Conservation (phyloP, 495 filamentous ascomycete genomes). For the Pseudomonodictys pantanalensis region DNA sequence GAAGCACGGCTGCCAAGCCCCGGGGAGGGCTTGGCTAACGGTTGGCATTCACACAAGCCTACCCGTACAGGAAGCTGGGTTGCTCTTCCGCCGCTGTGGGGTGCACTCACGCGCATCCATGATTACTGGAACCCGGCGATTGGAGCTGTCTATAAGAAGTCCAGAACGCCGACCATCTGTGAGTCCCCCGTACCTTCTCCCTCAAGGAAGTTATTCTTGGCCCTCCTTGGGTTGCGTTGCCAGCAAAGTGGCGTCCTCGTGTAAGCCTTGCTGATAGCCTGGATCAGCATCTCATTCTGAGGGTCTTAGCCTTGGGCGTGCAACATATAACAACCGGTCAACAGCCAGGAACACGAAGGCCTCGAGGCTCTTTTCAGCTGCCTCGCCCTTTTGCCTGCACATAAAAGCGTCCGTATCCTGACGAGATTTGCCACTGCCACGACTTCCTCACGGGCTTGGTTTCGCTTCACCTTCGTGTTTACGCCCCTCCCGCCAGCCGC, state of each 20-base stretch:
- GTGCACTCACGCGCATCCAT: background rate
- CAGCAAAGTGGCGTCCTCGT: constrained; percentile 6
- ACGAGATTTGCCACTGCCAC: background rate
- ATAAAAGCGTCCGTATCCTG: background rate
- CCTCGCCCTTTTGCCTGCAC: background rate
- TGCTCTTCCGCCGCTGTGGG: constrained; percentile 2
- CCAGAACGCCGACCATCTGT: too few species aligned
- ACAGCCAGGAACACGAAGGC: background rate
- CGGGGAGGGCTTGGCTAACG: constrained; percentile 15
- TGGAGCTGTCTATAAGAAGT: constrained; percentile 16
- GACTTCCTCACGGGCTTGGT: background rate
- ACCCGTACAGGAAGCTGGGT: constrained; percentile 23
- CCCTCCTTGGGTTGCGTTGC: constrained; percentile 21
- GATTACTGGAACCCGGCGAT: constrained; percentile 21
- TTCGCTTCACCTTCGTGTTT: background rate
- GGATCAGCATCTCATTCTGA: background rate
- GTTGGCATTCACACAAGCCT: background rate
- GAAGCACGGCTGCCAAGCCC: background rate
- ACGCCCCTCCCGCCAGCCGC: constrained; percentile 24
- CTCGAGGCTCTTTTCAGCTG: background rate
- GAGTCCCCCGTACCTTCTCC: background rate
- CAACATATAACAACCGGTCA: constrained; percentile 10
- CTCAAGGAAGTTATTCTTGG: background rate
- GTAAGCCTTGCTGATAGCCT: constrained; percentile 12
- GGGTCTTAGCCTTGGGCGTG: constrained; percentile 3